Evolutionary conservation across 1,284 basidiomycete species (phyloP), one percentile per base, ranked within the genome.

Genomic region (Chiua sp.): DNA sequence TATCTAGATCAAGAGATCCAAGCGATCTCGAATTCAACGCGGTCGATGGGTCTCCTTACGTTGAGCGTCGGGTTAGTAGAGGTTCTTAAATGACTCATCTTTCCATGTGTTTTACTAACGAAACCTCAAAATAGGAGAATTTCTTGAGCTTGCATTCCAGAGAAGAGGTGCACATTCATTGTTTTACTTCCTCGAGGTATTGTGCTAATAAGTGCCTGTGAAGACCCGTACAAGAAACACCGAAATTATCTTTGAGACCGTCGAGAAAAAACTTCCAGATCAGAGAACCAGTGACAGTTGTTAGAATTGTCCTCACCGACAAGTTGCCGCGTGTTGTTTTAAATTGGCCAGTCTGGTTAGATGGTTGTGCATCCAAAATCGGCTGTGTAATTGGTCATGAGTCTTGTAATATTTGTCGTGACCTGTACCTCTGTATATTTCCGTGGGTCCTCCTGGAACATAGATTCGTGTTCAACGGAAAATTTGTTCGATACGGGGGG

Each of bases 1-100:
- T 76, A 60, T 63, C 75, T 12, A 74, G 75, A 53, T 42, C 59
- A 26, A 68, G 68, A 44, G 66, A 57, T 51, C 7, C 59, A 33
- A 39, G 39, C 26, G 47, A 67, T 28, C 30, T 54, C 3, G 70
- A 69, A 23, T 71, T 72, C n/a, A 62, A 53, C 12, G 66, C 68
- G 39, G 68, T 70, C 18, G 65, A 69, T 49, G 64, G 39, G 32
- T 58, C 68, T 47, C 49, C 49, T 51, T 64, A 68, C 7, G n/a
- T 57, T 20, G 70, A 62, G 28, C 58, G 59, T 49, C 65, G 55
- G 64, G 70, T 69, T 52, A 60, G 68, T 51, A 51, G 26, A 30
- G 23, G n/a, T 60, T 58, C 51, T 39, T 46, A 23, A 20, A 42
- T 23, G 30, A 55, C 47, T 56, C 20, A n/a, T 44, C 48, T 53